Evolutionary conservation across 805 yeast species (phyloP).

Genomic region (Saccharomycopsis fermentans): DNA sequence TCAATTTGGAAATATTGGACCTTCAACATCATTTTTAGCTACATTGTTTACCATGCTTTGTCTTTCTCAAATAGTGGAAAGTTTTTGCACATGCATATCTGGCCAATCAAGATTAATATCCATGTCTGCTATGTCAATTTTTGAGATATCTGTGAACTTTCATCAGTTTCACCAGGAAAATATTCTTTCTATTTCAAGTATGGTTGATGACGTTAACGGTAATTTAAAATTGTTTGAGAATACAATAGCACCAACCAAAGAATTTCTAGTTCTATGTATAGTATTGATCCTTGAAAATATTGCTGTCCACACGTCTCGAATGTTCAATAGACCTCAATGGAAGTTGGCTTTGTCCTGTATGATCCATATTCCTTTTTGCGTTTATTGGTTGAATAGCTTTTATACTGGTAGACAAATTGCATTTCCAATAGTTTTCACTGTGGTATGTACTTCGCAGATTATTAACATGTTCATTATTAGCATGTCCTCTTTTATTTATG

Average conservation of each 20-base stretch:
- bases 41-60: slow-evolving; percentile 49
- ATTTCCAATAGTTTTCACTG: slow-evolving; percentile 45
- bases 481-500: slow-evolving; percentile 44
- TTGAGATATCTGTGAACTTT: slow-evolving; percentile 67
- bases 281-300: slow-evolving; percentile 52
- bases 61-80: slow-evolving; percentile 53
- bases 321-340: slow-evolving; percentile 41
- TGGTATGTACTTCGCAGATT: slow-evolving; percentile 62
- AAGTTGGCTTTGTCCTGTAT: slow-evolving; percentile 55
- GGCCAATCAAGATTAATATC: slow-evolving; percentile 43
- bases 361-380: slow-evolving; percentile 43
- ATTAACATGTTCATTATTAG: slow-evolving; percentile 39
- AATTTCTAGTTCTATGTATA: slow-evolving; percentile 39
- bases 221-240: neutral
- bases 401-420: slow-evolving; percentile 31
- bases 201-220: neutral
- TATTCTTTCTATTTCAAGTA: slow-evolving; percentile 27
- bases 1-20: slow-evolving; percentile 26
- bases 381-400: slow-evolving; percentile 35
- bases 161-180: slow-evolving; percentile 40
- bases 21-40: slow-evolving; percentile 46
- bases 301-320: slow-evolving; percentile 51
- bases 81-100: slow-evolving; percentile 47
- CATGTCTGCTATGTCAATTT: slow-evolving; percentile 61
- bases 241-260: slow-evolving; percentile 39